Percentiles rank a stretch among this genome's conserved stretches.
Conservation (phyloP, 169 alveolate genomes). For the Plasmodium inui region DNA sequence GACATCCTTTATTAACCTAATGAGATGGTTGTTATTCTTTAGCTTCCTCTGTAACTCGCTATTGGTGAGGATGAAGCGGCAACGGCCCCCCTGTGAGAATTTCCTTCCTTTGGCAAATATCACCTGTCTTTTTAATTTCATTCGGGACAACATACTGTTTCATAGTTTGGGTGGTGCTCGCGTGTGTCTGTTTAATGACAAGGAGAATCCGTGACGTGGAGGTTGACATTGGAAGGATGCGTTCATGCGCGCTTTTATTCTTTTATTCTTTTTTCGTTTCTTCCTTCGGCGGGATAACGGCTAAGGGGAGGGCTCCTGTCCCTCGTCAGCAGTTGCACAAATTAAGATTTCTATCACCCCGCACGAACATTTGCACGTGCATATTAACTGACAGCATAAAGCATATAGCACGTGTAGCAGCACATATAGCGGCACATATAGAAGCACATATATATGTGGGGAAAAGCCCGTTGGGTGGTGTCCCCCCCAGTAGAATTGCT, state of each 20-base stretch:
- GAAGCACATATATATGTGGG: neutral
- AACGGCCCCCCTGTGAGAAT: neutral
- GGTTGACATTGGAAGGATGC: neutral
- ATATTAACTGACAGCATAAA: no score
- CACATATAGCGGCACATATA: neutral
- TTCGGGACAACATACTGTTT: neutral
- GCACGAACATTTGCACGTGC: neutral
- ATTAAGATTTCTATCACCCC: neutral
- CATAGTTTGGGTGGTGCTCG: neutral
- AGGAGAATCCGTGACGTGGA: neutral
- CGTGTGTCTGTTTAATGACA: neutral
- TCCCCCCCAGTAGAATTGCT: neutral
- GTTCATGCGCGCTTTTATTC: neutral
- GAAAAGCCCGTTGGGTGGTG: neutral
- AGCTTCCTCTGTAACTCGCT: conserved; percentile 28
- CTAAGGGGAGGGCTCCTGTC: neutral
- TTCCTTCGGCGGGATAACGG: neutral
- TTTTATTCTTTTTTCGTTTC: neutral
- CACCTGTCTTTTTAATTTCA: neutral
- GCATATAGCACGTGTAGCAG: neutral
- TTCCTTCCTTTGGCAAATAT: neutral
- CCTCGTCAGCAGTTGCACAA: neutral
- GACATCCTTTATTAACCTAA: conserved; percentile 43
- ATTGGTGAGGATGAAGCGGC: conserved; percentile 10
- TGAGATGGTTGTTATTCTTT: conserved; percentile 21